Base-by-base conservation (phyloP, 805 yeast species). In the Yamadazyma takamatsuzukensis region DNA sequence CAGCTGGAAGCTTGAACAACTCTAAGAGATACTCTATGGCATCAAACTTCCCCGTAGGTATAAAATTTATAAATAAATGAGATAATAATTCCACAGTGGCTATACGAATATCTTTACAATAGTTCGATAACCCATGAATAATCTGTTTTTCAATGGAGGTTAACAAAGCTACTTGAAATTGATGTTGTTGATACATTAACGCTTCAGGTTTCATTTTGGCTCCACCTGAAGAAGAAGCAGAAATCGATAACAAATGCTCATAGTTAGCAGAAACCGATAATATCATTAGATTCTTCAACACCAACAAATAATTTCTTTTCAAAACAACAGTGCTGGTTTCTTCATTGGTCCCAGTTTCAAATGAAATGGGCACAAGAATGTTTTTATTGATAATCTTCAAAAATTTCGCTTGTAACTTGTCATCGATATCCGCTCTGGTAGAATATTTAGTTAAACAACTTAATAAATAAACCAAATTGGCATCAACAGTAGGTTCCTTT, bases 171-270 rank as follows among this genome's bases (percentile, higher is more conserved):
- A 32, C 32, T 45, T 67, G 72, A 40, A 51, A 64, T 34, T 49
- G 61, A 37, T 63, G 55, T 37, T 66, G 72, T 31, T 54, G 66
- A 6, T 48, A 29, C 70, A 65, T 64, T 24, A 66, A 51, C 2
- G 60, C 44, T 34, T 66, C 72, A 0, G 72, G 71, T 30, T 64
- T 64, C 55, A 62, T 37, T 41, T 64, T 66, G 3, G 68, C 53
- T 5, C 66, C 62, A 1, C 65, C 54, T 0, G 62, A 48, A 5
- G 53, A 40, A 1, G 69, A 57, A 1, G 66, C 48, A 2, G 69
- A 62, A 10, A 46, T 33, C 9, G 67, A 58, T 24, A 66, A 46
- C 23, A 66, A 47, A 24, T 45, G 45, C 39, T 65, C 70, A 40
- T 66, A 65, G 43, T 64, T 54, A 5, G 70, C 44, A 11, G 60